Evolutionary conservation across 164 flowering plant species (phyloP).

Genomic region (Vitis rotundifolia): DNA sequence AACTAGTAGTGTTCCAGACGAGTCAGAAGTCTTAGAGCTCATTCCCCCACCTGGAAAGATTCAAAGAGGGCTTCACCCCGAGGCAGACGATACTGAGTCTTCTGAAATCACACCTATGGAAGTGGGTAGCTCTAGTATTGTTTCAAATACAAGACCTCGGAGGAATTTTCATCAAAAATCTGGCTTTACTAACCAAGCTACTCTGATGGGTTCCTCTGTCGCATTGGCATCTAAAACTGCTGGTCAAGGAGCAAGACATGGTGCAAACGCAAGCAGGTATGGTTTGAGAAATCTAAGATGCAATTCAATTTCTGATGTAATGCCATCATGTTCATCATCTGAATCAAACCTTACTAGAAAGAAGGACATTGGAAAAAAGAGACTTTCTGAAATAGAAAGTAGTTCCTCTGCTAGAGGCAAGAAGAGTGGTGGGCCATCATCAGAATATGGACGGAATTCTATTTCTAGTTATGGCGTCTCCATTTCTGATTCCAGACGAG

Average conservation of each 20-base stretch:
- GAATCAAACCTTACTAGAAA: conserved; percentile 37
- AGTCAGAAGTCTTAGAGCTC: conserved; percentile 30
- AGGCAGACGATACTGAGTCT: conserved; percentile 23
- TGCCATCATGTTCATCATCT: conserved; percentile 46
- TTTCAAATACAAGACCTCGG: conserved; percentile 33
- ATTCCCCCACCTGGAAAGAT: conserved; percentile 25
- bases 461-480: conserved; percentile 39
- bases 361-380: conserved; percentile 36
- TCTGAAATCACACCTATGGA: conserved; percentile 26
- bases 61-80: conserved; percentile 23
- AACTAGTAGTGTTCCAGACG: conserved; percentile 36
- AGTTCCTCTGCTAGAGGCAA: conserved; percentile 57
- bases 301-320: conserved; percentile 54
- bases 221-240: conserved; percentile 37
- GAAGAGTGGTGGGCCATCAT: conserved; percentile 31
- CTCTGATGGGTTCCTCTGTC: conserved; percentile 25
- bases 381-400: conserved; percentile 51
- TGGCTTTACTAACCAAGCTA: conserved; percentile 25
- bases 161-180: conserved; percentile 33
- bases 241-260: conserved; percentile 18
- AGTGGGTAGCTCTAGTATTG: conserved; percentile 32
- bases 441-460: conserved; percentile 16
- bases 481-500: conserved; percentile 44
- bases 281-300: conserved; percentile 58
- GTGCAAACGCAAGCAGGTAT: conserved; percentile 34